Base-by-base conservation (phyloP, 306 rosid species). In the Canavalia gladiata region DNA sequence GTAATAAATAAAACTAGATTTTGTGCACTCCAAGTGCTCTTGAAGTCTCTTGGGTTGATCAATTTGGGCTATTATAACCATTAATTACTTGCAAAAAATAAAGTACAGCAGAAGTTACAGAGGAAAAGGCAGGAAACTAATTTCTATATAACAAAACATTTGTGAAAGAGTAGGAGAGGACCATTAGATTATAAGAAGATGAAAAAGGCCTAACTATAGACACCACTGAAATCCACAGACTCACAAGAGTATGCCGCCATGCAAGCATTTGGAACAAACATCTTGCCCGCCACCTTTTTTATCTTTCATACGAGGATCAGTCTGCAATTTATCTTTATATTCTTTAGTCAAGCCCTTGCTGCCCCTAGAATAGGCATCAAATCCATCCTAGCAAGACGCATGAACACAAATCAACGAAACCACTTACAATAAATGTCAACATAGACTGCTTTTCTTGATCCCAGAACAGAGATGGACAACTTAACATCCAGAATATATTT, bases 211-310 rank as follows among this genome's bases (percentile, higher is more conserved):
- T 33, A 68, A 39, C 72, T 10, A 62, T 29, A 60, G 12, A 56
- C 11, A 81, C 33, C 65, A 58, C 11, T 41, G 42, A 73, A 67
- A 18, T 71, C 18, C n/a, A 68, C 50, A 62, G 82, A 82, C 88
- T 85, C 78, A 85, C 88, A 82, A 28, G 62, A 85, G 81, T 28
- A 4, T 54, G 77, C 86, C 86, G 1, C 86, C 86, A 51, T 0
- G 74, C 79, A 59, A 18, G 78, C 88, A 85, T 52, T 66, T 67
- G 75, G n/a, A 45, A 60, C 88, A 82, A 12, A 74, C 68, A 43
- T 2, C 49, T 29, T 73, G 49, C 49, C 45, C 50, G 1, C 47
- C 81, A 4, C 56, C 77, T 7, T 35, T 55, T 63, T 46, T 29
- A 75, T 39, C 62, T 66, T 73, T 45, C 43, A 49, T 10, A 58